Conservation (phyloP, 306 rosid species). For the Pyrus communis region DNA sequence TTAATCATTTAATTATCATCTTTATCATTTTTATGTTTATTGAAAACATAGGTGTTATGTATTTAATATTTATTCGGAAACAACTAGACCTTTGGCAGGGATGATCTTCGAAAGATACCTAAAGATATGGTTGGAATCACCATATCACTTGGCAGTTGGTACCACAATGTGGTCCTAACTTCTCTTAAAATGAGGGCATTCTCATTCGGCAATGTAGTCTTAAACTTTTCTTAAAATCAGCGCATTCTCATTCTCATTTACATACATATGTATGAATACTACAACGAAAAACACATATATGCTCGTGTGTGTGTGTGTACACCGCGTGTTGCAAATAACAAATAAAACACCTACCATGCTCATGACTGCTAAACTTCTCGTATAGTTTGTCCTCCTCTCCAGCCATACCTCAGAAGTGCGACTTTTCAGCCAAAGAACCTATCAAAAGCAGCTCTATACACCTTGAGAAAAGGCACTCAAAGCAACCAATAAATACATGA, state of each 20-base stretch:
- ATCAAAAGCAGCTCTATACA: conserved; percentile 17
- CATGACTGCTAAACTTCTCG: conserved; percentile 99
- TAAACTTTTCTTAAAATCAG: not conserved
- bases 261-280: not conserved
- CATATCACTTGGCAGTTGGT: not conserved
- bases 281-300: not conserved
- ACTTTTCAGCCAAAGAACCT: conserved; percentile 99
- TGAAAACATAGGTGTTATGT: not conserved
- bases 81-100: not conserved
- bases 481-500: not conserved
- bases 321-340: not conserved
- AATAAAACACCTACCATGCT: conserved; percentile 61
- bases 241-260: not conserved
- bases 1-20: not conserved
- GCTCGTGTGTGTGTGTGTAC: not conserved
- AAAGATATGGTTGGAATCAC: not conserved
- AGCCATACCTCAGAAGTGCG: conserved; percentile 97
- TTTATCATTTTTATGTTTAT: not conserved
- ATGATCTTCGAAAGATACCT: not conserved
- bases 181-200: not conserved
- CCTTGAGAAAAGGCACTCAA: conserved; percentile 18
- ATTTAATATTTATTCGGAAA: not conserved
- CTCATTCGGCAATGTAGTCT: not conserved
- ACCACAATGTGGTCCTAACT: not conserved
- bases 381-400: conserved; percentile 96